Evolutionary conservation across 202 grass and related monocot species (phyloP).

Genomic region (Bolboschoenoplectus hybrid): DNA sequence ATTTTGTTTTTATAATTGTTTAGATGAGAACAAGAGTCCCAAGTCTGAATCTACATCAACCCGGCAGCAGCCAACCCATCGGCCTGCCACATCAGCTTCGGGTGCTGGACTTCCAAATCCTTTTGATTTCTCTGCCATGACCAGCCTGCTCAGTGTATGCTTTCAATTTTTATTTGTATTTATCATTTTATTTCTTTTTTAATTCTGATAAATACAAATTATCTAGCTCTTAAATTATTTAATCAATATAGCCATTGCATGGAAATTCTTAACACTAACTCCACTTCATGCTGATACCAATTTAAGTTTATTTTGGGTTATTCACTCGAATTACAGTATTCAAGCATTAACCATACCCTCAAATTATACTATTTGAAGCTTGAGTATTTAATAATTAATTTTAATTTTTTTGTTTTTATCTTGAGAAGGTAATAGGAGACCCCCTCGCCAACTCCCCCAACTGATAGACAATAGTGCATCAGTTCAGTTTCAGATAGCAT

Average conservation of each 20-base stretch:
- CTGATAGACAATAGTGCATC: neutral
- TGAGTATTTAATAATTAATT: neutral
- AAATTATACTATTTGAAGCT: neutral
- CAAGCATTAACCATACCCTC: neutral
- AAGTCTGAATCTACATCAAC: slow-evolving; percentile 49
- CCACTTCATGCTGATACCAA: neutral
- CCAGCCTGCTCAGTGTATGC: slow-evolving; percentile 76
- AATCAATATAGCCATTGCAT: neutral
- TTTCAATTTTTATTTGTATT: neutral
- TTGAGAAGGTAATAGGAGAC: neutral
- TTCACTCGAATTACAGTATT: neutral
- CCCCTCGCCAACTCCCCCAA: neutral
- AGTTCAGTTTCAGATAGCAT: neutral
- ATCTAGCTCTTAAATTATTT: neutral
- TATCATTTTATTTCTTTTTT: neutral
- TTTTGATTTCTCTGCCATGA: slow-evolving; percentile 94
- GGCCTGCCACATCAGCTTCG: slow-evolving; percentile 36
- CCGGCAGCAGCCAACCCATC: slow-evolving; percentile 37
- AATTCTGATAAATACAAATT: neutral
- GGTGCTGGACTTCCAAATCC: slow-evolving; percentile 56
- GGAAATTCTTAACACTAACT: neutral
- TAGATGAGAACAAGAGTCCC: slow-evolving; percentile 60
- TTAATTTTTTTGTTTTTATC: neutral
- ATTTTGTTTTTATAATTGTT: neutral
- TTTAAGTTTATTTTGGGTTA: neutral